These are phyloP conservation scores for Nannochloropsis salina DNA, from an alignment of 108 stramenopile genomes.

Conservation along the genomic window DNA sequence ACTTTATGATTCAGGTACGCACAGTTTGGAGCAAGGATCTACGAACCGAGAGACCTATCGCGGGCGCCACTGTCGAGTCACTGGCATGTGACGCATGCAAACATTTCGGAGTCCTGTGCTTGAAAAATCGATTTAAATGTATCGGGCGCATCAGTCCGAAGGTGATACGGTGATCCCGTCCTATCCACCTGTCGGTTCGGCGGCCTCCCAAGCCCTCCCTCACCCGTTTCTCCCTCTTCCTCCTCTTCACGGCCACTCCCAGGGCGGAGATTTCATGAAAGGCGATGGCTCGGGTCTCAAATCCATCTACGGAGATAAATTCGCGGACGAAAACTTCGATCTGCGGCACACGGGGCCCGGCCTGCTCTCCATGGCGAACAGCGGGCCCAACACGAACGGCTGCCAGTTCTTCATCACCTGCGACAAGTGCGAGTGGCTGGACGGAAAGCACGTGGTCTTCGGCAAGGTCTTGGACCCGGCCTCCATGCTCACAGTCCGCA, in stretches of 20 bases:
- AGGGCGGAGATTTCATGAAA: slow-evolving; percentile 85
- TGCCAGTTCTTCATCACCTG: slow-evolving; percentile 92
- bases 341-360: slow-evolving; percentile 74
- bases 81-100: no score
- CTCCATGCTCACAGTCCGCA: slow-evolving; percentile 70
- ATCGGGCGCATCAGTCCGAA: background rate
- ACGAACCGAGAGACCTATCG: no score
- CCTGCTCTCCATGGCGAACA: slow-evolving; percentile 84
- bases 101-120: no score
- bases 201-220: background rate
- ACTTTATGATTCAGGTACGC: slow-evolving; percentile 53
- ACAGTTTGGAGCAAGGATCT: background rate
- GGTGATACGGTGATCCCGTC: slow-evolving; percentile 46
- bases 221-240: background rate
- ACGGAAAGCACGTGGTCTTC: slow-evolving; percentile 57
- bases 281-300: slow-evolving; percentile 87
- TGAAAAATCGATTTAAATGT: no score
- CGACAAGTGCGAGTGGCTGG: slow-evolving; percentile 44
- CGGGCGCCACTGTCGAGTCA: no score
- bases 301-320: slow-evolving; percentile 82
- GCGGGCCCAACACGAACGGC: slow-evolving; percentile 83
- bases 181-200: slow-evolving; percentile 13
- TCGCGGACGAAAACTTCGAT: slow-evolving; percentile 88
- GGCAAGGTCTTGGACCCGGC: slow-evolving; percentile 79
- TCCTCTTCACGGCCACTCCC: background rate